A percentile compares a stretch with the other conserved stretches of the same genome.
Conservation (phyloP, 306 rosid genomes). For the Echinosophora koreensis region DNA sequence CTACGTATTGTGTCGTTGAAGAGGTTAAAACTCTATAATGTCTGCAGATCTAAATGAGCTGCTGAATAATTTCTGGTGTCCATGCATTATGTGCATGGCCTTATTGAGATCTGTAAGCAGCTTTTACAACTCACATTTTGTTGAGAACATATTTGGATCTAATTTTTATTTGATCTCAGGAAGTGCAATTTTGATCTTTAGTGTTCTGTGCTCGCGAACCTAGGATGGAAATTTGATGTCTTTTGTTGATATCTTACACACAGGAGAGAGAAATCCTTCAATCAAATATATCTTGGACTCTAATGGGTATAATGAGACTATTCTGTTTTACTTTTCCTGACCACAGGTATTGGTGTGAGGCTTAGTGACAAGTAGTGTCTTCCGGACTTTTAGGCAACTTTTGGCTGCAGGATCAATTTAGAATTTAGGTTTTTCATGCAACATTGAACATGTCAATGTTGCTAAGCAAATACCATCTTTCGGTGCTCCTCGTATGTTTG, state of each 20-base stretch:
- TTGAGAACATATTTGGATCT: background rate
- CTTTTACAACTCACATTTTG: constrained; percentile 3
- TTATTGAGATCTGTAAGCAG: background rate
- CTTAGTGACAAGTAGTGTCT: background rate
- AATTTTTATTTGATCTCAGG: background rate
- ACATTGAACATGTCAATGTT: constrained; percentile 5
- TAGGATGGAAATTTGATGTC: background rate
- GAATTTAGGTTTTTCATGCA: background rate
- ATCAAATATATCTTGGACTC: constrained; percentile 5
- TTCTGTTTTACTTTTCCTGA: background rate
- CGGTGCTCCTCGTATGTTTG: constrained; percentile 9
- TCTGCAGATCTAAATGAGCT: background rate
- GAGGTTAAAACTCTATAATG: constrained; percentile 19
- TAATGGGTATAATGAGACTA: background rate
- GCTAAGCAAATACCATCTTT: constrained; percentile 14
- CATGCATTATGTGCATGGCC: constrained; percentile 1
- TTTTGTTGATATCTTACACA: constrained; percentile 4
- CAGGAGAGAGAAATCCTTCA: constrained; percentile 26
- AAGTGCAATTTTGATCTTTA: background rate
- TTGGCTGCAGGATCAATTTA: constrained; percentile 5
- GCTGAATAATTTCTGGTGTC: background rate
- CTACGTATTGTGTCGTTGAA: constrained; percentile 13
- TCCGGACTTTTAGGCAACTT: constrained; percentile 4
- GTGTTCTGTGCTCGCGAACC: background rate
- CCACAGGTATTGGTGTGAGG: constrained; percentile 12